A percentile compares a stretch with the other conserved stretches of the same genome.
phyloP scores from a whole-genome alignment of 2,329 filamentous ascomycete species.

The Chaetomiaceae sp. region DNA sequence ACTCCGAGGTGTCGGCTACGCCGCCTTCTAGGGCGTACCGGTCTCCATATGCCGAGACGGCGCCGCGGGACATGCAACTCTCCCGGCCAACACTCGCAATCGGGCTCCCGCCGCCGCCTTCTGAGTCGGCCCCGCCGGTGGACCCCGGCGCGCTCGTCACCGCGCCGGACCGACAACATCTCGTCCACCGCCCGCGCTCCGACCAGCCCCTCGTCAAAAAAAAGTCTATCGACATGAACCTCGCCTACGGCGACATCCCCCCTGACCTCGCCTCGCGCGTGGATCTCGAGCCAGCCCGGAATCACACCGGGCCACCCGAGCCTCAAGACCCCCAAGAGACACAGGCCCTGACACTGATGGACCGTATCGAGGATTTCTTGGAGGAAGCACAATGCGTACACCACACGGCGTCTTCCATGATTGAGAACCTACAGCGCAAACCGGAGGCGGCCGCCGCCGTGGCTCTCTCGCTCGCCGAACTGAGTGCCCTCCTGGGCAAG shows the following conservation, averaged over 20 bases:
- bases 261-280: conserved; percentile 56
- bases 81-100: conserved; percentile 37
- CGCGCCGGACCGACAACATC: conserved; percentile 30
- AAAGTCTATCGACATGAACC: conserved; percentile 75
- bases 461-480: conserved; percentile 85
- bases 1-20: conserved; percentile 49
- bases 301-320: conserved; percentile 30
- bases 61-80: conserved; percentile 40
- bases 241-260: conserved; percentile 83
- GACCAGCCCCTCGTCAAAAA: conserved; percentile 36
- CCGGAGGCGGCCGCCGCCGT: conserved; percentile 93
- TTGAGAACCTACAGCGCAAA: conserved; percentile 63
- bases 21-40: conserved; percentile 41
- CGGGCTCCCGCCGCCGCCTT: conserved; percentile 17
- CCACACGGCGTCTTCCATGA: conserved; percentile 76
- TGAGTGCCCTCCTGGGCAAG: conserved; percentile 75
- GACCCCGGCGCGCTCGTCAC: too few relatives aligned
- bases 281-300: conserved; percentile 39
- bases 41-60: conserved; percentile 42
- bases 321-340: conserved; percentile 49
- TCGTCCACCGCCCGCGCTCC: conserved; percentile 38
- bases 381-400: conserved; percentile 87
- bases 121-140: conserved; percentile 19
- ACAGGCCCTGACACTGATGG: conserved; percentile 54
- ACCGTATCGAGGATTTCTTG: conserved; percentile 69